Base-by-base conservation (phyloP, 164 flowering plant genomes). In the Malania oleifera region DNA sequence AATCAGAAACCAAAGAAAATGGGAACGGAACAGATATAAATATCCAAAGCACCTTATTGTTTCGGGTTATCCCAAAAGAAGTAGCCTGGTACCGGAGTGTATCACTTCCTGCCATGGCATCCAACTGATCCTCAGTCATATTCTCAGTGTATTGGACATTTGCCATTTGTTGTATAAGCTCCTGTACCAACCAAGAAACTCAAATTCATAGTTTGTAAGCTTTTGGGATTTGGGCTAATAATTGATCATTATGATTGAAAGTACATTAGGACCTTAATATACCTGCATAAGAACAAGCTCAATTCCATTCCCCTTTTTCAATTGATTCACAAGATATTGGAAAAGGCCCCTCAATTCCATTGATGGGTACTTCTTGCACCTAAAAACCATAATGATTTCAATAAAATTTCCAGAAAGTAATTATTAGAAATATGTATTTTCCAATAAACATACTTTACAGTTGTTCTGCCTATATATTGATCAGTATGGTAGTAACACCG, bases 101-200 rank as follows among this genome's bases (percentile, higher is more conserved):
- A 68, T 95, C 99, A 72, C 99, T 80, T 50, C 98, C 99, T 46
- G 96, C 97, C 99, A 95, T 95, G 52, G 99, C 90, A 82, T 95
- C 99, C 67, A 91, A 65, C 76, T 95, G 99, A 24, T 95, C 99
- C 70, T 95, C 98, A 1, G 99, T 91, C 80, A 95, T 78, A 79
- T 95, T 95, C 67, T 95, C 99, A 0, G 96, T 95, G 70, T 82
- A 95, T 37, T 87, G 99, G 27, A 95, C 95, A 81, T 95, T 95
- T 47, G 99, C 99, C 99, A 95, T 95, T 77, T 95, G 99, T 59
- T 95, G 99, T 51, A 91, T 82, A 51, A 95, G 93, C 65, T 95
- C 99, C 98, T 95, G 82, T 25, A 65, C 31, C 49, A 57, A 31
- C 22, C 47, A 70, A 7, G 54, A 44, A 46, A 56, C 11, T 10